These are phyloP conservation scores for Crithidia acanthocephali DNA, from an alignment of 208 protist genomes.

Conservation along the genomic window DNA sequence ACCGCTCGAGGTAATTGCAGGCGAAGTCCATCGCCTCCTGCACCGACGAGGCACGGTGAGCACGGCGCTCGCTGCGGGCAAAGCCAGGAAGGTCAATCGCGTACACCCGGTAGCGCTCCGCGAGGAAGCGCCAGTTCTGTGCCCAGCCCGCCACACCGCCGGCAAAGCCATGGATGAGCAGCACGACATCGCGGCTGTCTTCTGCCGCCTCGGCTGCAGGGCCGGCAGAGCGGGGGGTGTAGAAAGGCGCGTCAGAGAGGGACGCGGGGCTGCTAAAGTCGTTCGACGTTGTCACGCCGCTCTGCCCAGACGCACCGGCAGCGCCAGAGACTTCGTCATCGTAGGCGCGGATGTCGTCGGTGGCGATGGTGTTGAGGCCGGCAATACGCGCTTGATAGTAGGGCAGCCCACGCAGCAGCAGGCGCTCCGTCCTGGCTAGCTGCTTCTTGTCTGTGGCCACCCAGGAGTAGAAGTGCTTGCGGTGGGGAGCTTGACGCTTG, in stretches of 20 bases:
- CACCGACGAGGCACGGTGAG: slow-evolving; percentile 22
- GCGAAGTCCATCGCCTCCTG: slow-evolving; percentile 49
- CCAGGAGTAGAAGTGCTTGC: slow-evolving; percentile 49
- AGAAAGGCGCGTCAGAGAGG: slow-evolving; percentile 5
- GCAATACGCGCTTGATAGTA: slow-evolving; percentile 39
- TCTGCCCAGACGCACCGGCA: not conserved
- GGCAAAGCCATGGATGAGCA: slow-evolving; percentile 75
- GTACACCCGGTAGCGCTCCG: slow-evolving; percentile 47
- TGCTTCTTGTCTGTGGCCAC: slow-evolving; percentile 39
- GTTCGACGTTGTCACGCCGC: not conserved
- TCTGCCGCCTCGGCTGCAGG: not conserved
- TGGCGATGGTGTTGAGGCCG: slow-evolving; percentile 69
- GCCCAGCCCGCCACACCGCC: slow-evolving; percentile 68
- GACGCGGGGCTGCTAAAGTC: not conserved
- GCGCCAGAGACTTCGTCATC: slow-evolving; percentile 11
- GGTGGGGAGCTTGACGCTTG: slow-evolving; percentile 25
- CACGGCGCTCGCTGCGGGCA: slow-evolving; percentile 48
- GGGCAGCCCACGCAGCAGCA: slow-evolving; percentile 38
- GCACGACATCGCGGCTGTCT: slow-evolving; percentile 32
- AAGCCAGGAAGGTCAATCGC: slow-evolving; percentile 70
- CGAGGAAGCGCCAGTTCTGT: slow-evolving; percentile 64
- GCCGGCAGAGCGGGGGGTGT: not conserved
- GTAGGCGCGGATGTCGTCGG: slow-evolving; percentile 34
- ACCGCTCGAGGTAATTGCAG: slow-evolving; percentile 41
- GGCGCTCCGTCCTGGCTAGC: slow-evolving; percentile 29